These are phyloP conservation scores for Fusarium caatingaense DNA, from an alignment of 2,329 filamentous ascomycete species.

Conservation along the genomic window DNA sequence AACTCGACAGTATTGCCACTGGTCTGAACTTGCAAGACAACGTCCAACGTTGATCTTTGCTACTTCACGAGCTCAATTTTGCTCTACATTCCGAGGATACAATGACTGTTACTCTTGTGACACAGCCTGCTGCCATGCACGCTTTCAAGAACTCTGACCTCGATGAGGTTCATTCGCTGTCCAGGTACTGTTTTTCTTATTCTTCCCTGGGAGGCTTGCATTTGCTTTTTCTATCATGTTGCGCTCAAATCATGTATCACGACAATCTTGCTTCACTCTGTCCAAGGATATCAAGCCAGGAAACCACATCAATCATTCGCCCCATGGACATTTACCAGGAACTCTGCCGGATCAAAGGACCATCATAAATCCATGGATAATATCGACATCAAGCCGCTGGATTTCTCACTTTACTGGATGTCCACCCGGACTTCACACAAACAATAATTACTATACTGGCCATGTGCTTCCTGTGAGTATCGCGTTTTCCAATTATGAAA, in stretches of 20 bases:
- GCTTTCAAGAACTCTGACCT: constrained; percentile 65
- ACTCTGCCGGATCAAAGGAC: constrained; percentile 25
- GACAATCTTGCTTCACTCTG: constrained; percentile 41
- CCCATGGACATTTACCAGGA: constrained; percentile 32
- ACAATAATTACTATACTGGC: constrained; percentile 44
- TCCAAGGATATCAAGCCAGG: constrained; percentile 39
- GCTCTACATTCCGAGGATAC: constrained; percentile 54
- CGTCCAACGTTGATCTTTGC: constrained; percentile 47
- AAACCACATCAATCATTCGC: constrained; percentile 18
- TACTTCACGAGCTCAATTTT: constrained; percentile 47
- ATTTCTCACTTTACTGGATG: constrained; percentile 42
- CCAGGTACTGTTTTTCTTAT: constrained; percentile 69
- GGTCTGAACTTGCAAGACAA: constrained; percentile 45
- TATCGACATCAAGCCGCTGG: constrained; percentile 15
- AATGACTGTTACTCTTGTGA: constrained; percentile 62
- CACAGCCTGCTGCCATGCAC: constrained; percentile 63
- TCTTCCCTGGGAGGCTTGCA: constrained; percentile 57
- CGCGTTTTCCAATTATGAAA: constrained; percentile 45
- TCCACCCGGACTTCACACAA: constrained; percentile 48
- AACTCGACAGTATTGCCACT: constrained; percentile 44
- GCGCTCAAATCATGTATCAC: constrained; percentile 46
- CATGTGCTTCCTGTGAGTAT: constrained; percentile 53
- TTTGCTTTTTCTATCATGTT: constrained; percentile 50
- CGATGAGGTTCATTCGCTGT: constrained; percentile 69
- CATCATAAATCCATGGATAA: neutral